Conservation (phyloP, 2,329 filamentous ascomycete species). For the Botrytis cinerea region DNA sequence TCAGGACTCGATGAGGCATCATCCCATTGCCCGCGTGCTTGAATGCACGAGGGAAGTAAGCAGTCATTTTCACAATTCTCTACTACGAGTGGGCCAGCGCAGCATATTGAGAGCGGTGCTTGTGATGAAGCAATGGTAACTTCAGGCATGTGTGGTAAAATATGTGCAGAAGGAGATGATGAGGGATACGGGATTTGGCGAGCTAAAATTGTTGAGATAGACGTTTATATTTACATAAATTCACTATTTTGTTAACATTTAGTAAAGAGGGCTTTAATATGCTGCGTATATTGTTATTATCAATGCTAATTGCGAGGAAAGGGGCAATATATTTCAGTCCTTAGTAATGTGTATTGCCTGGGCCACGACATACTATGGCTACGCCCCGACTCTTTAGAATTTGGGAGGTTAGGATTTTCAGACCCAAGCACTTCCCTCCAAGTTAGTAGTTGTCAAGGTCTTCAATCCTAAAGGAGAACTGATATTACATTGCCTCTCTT, state of each 20-base stretch:
- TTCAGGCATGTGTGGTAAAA: slow-evolving; percentile 19
- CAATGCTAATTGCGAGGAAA: too few relatives aligned
- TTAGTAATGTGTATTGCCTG: too few relatives aligned
- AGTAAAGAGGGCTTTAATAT: too few relatives aligned
- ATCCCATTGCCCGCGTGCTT: slow-evolving; percentile 27
- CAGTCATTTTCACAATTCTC: slow-evolving; percentile 21
- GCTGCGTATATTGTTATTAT: too few relatives aligned
- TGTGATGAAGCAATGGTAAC: slow-evolving; percentile 24
- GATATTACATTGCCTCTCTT: too few relatives aligned
- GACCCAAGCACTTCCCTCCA: too few relatives aligned
- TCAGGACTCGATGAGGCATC: slow-evolving; percentile 24
- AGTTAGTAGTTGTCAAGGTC: too few relatives aligned
- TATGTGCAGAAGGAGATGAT: slow-evolving; percentile 25
- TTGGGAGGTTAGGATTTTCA: too few relatives aligned
- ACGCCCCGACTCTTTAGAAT: too few relatives aligned
- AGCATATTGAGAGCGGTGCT: slow-evolving; percentile 28
- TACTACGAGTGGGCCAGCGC: slow-evolving; percentile 22
- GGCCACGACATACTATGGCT: too few relatives aligned
- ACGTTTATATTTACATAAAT: slow-evolving; percentile 11
- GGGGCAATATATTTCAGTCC: too few relatives aligned
- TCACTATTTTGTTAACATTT: neutral
- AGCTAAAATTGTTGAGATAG: slow-evolving; percentile 24
- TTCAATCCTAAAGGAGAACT: too few relatives aligned
- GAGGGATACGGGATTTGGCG: slow-evolving; percentile 24
- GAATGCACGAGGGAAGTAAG: slow-evolving; percentile 23